Base-by-base conservation (phyloP, 1,139 yeast species). In the Hyphopichia khmerensis region DNA sequence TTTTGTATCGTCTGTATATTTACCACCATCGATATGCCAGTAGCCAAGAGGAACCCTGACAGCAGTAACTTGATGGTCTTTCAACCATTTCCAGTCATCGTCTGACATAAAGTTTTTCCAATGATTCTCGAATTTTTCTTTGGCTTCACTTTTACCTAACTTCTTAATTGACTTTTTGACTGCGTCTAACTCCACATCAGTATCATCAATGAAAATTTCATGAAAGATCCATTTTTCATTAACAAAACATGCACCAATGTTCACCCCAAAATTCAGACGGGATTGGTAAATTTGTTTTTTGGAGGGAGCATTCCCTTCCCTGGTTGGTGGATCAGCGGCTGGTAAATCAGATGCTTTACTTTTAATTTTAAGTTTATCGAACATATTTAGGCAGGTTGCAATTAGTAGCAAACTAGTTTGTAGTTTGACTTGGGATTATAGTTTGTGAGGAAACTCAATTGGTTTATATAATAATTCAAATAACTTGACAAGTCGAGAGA, bases 21-120 rank as follows among this genome's bases (percentile, higher is more conserved):
- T 52, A 1, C 87, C 87, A n/a, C 84, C 84, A 39, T 70, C 77
- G 10, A 90, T 79, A 45, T 80, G 83, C 96, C 96, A 93, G 62
- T 87, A 93, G 0, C 98, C 98, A 50, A 93, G 65, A 4, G 99
- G 98, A 8, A 91, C 74, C 51, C 99, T 74, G 8, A 93, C 76
- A 0, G 90, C 77, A 15, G 87, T 89, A 16, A 88, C 88, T 7
- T 85, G 84, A 39, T 77, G 80, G 17, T 72, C 68, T 38, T 68
- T 62, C 35, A 93, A 64, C 87, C 90, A 89, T 17, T 74, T 59
- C 96, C 96, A 90, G 57, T 93, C 97, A 10, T 74, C 74, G 42
- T 82, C 88, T 30, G 62, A 60, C 52, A 85, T 70, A 60, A 80
- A 91, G n/a, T 56, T 57, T 13, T 59, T 64, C 89, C 96, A 93